Conservation (phyloP, 768 basidiomycete species). For the Russula brevipes region DNA sequence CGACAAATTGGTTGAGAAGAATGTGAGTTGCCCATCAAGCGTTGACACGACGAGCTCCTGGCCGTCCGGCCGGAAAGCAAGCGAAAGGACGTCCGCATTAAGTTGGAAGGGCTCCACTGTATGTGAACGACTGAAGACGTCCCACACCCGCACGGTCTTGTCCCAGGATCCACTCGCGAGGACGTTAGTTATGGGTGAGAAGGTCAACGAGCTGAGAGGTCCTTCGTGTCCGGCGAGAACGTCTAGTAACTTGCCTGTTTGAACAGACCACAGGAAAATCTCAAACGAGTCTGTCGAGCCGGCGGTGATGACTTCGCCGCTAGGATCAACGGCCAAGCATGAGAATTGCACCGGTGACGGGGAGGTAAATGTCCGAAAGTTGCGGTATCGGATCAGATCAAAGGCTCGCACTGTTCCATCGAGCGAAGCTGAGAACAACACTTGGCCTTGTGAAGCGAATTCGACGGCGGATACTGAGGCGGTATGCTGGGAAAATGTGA, state of each 20-base stretch:
- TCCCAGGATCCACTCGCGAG: slow-evolving; percentile 96
- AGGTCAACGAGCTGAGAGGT: slow-evolving; percentile 81
- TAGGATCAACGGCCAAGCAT: slow-evolving; percentile 89
- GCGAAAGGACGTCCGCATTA: slow-evolving; percentile 75
- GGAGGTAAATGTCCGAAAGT: slow-evolving; percentile 97
- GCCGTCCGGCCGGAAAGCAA: slow-evolving; percentile 95
- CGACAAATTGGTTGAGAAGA: slow-evolving; percentile 79
- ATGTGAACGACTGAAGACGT: slow-evolving; percentile 80
- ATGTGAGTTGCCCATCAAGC: slow-evolving; percentile 88
- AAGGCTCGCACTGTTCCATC: slow-evolving; percentile 97
- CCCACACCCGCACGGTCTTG: slow-evolving; percentile 85
- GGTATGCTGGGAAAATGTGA: slow-evolving; percentile 93
- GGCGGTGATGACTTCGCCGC: slow-evolving; percentile 94
- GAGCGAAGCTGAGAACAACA: slow-evolving; percentile 86
- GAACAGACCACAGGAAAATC: slow-evolving; percentile 96
- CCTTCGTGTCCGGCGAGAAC: slow-evolving; percentile 90
- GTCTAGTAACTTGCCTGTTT: slow-evolving; percentile 94
- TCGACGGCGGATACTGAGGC: slow-evolving; percentile 81
- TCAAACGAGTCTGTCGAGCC: slow-evolving; percentile 97
- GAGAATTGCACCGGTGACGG: slow-evolving; percentile 98
- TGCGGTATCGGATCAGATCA: slow-evolving; percentile 94
- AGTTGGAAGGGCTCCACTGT: slow-evolving; percentile 83
- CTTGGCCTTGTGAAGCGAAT: slow-evolving; percentile 88
- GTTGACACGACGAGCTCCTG: slow-evolving; percentile 86
- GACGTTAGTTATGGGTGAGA: slow-evolving; percentile 83